These are phyloP conservation scores for Aspergillus ustus DNA, from an alignment of 2,329 filamentous ascomycete genomes.

Conservation along the genomic window DNA sequence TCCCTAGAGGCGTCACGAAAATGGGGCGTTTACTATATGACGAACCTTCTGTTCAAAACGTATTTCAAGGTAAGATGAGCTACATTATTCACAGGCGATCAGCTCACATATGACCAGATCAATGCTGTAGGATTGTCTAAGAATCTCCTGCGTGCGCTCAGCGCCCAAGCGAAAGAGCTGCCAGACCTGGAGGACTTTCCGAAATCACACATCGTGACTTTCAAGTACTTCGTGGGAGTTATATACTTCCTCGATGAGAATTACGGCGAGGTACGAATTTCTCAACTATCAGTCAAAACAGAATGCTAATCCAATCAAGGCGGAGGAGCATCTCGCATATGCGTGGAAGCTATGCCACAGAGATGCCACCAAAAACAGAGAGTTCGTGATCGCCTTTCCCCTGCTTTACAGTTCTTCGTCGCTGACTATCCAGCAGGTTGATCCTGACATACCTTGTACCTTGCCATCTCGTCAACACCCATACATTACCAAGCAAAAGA, in stretches of 20 bases:
- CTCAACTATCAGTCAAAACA: too few species aligned
- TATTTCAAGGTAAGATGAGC: conserved; percentile 74
- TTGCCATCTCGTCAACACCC: conserved; percentile 85
- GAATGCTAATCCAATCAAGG: conserved; percentile 50
- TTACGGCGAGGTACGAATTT: conserved; percentile 68
- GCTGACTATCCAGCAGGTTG: conserved; percentile 58
- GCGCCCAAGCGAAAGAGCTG: conserved; percentile 78
- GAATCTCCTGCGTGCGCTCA: conserved; percentile 83
- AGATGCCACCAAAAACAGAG: conserved; percentile 73
- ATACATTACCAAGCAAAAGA: conserved; percentile 74
- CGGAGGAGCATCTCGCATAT: conserved; percentile 77
- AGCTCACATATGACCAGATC: conserved; percentile 52
- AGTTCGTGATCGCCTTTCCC: conserved; percentile 58
- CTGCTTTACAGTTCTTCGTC: not conserved
- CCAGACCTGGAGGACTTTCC: conserved; percentile 80
- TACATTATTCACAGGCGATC: not conserved
- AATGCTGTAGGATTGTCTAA: conserved; percentile 88
- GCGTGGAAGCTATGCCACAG: conserved; percentile 84
- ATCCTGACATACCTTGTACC: conserved; percentile 96
- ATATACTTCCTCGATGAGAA: conserved; percentile 95
- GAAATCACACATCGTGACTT: conserved; percentile 88
- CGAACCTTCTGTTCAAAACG: conserved; percentile 95
- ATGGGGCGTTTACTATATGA: conserved; percentile 96
- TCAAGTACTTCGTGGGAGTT: conserved; percentile 94
- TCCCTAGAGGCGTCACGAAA: conserved; percentile 88